Evolutionary conservation across 2,329 filamentous ascomycete species (phyloP).

Genomic region (Fusarium heterosporum): DNA sequence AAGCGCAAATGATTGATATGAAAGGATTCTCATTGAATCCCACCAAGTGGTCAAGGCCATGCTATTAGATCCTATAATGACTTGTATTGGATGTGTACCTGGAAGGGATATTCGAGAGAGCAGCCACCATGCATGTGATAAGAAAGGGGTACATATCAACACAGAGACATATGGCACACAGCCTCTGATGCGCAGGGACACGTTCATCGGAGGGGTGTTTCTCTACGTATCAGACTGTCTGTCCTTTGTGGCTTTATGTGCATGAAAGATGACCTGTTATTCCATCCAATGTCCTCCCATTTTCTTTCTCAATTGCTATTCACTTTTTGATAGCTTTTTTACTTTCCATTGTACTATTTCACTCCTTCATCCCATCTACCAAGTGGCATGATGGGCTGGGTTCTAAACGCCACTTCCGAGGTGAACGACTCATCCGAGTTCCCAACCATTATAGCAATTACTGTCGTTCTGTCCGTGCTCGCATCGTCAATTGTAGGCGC

Average conservation of each 20-base stretch:
- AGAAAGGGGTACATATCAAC: neutral
- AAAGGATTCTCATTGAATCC: neutral
- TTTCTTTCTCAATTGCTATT: neutral
- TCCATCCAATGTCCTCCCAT: no score
- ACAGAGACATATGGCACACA: neutral
- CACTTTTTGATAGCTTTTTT: neutral
- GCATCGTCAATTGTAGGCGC: conserved; percentile 57
- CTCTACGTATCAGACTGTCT: neutral
- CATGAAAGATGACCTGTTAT: no score
- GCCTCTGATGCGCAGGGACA: neutral
- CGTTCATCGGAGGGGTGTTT: neutral
- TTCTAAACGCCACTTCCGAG: conserved; percentile 61
- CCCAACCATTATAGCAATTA: conserved; percentile 61
- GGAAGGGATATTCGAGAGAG: neutral
- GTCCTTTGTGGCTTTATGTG: no score
- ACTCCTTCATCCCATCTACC: neutral
- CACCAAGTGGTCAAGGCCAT: neutral
- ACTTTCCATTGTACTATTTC: neutral
- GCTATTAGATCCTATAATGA: neutral
- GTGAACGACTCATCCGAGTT: conserved; percentile 62
- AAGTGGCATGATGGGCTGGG: conserved; percentile 61
- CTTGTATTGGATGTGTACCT: neutral
- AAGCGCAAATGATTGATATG: neutral
- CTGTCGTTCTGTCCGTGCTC: conserved; percentile 57
- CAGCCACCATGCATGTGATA: neutral